Conservation (phyloP, 306 rosid genomes). For the Cicer pinnatifidum region DNA sequence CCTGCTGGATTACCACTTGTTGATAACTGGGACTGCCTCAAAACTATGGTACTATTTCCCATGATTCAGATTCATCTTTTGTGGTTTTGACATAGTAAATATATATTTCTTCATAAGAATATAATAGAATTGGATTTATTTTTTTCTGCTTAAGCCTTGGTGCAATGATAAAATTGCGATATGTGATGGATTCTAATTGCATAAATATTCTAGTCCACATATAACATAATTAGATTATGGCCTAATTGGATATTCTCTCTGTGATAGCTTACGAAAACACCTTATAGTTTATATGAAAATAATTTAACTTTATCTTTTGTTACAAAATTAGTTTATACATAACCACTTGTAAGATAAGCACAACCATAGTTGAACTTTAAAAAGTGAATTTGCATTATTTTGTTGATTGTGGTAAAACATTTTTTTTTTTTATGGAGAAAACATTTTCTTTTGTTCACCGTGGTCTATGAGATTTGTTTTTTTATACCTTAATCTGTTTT, state of each 20-base stretch:
- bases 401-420: background rate
- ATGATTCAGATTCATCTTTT: conserved; percentile 32
- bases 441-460: conserved; percentile 15
- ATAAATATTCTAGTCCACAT: background rate
- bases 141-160: background rate
- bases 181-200: conserved; percentile 6
- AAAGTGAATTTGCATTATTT: no score
- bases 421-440: background rate
- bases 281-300: no score
- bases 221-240: background rate
- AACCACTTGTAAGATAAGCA: no score
- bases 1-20: conserved; percentile 76
- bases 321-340: no score
- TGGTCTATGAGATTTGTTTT: background rate
- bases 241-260: no score
- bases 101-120: background rate
- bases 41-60: conserved; percentile 61
- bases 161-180: background rate
- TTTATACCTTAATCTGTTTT: background rate
- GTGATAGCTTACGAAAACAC: no score
- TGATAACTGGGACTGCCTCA: conserved; percentile 88
- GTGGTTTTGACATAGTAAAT: background rate
- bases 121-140: background rate
- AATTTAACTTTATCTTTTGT: no score
- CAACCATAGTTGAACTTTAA: no score